Conservation (phyloP, 805 yeast species). For the Lipomyces yamadae region DNA sequence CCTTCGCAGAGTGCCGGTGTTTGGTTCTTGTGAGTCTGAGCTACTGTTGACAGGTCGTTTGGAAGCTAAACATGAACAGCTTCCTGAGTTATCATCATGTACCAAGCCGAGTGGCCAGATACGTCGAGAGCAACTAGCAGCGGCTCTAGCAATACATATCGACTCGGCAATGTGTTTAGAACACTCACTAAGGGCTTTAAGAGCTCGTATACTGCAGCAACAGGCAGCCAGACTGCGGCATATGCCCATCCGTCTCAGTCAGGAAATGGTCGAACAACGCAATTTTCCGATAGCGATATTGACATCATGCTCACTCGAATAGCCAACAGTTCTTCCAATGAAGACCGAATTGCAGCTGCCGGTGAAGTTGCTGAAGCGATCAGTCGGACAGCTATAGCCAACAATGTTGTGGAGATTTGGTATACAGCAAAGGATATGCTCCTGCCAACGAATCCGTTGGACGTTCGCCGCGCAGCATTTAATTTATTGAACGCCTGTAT, state of each 20-base stretch:
- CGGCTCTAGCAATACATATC: neutral
- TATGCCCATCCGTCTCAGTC: constrained; percentile 37
- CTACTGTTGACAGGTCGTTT: neutral
- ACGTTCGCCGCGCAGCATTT: constrained; percentile 56
- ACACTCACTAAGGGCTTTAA: constrained; percentile 43
- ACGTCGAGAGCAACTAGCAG: neutral
- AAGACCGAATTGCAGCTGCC: constrained; percentile 54
- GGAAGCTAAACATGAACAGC: neutral
- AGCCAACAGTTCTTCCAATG: constrained; percentile 34
- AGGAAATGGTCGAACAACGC: constrained; percentile 38
- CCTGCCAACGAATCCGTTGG: constrained; percentile 45
- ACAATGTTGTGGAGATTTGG: constrained; percentile 74
- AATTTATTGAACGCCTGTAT: constrained; percentile 62
- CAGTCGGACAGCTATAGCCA: constrained; percentile 56
- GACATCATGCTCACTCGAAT: constrained; percentile 17
- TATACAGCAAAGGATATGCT: constrained; percentile 63
- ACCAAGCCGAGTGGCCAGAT: neutral
- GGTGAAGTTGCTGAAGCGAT: constrained; percentile 56
- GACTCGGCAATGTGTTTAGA: constrained; percentile 42
- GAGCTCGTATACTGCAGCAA: constrained; percentile 30
- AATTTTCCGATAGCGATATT: constrained; percentile 13
- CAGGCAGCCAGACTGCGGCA: constrained; percentile 40
- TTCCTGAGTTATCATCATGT: neutral
- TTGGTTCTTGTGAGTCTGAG: neutral
- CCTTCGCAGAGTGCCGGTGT: neutral